Evolutionary conservation across 805 yeast species (phyloP).

Genomic region (Zygosaccharomyces siamensis): DNA sequence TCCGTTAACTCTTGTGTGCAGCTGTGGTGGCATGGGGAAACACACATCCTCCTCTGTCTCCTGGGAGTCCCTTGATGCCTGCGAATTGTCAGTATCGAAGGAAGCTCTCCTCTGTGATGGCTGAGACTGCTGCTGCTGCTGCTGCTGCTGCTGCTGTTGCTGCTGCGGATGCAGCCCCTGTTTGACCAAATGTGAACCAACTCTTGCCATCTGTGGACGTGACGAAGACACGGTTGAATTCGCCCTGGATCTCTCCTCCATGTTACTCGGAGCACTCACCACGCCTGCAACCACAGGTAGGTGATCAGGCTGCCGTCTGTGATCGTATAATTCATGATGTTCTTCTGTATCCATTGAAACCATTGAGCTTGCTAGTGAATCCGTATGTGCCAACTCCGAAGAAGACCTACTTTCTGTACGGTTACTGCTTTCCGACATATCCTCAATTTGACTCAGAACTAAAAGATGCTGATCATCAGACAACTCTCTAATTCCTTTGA

Average conservation of each 20-base stretch:
- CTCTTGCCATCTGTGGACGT: conserved; percentile 10
- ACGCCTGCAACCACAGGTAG: conserved; percentile 25
- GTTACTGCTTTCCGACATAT: conserved; percentile 10
- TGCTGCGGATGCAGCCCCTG: conserved; percentile 2
- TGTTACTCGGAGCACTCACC: conserved; percentile 7
- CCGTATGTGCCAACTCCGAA: conserved; percentile 22
- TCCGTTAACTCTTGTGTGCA: conserved; percentile 59
- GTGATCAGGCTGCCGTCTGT: conserved; percentile 45
- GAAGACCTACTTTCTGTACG: conserved; percentile 7
- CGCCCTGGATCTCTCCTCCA: conserved; percentile 24
- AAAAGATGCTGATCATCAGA: not conserved
- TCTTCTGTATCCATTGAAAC: conserved; percentile 39
- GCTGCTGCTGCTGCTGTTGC: conserved; percentile 1
- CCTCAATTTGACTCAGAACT: not conserved
- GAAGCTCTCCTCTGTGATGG: conserved; percentile 26
- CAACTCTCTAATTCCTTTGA: not conserved
- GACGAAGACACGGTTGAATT: conserved; percentile 11
- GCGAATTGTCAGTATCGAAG: conserved; percentile 64
- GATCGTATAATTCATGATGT: conserved; percentile 41
- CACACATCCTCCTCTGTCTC: conserved; percentile 98
- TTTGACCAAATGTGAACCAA: conserved; percentile 9
- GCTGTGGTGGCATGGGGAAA: conserved; percentile 76
- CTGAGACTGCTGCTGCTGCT: conserved; percentile 1
- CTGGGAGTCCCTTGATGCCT: conserved; percentile 71
- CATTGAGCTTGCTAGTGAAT: conserved; percentile 28